Percentiles rank a stretch among this genome's conserved stretches.
phyloP scores from a whole-genome alignment of 306 rosid genomes.

The Cucumis hystrix region DNA sequence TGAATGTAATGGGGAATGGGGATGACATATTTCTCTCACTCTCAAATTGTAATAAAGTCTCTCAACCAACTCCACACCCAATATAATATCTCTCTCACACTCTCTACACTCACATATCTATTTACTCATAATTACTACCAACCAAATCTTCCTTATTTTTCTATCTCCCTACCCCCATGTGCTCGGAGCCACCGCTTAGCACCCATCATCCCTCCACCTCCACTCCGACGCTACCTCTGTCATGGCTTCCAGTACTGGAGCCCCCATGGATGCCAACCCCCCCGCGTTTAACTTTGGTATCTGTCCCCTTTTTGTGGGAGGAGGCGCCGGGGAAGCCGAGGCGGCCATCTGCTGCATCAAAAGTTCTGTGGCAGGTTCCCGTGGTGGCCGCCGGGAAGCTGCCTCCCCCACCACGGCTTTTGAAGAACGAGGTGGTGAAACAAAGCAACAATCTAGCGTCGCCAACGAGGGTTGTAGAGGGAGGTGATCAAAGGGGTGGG shows the following conservation, averaged over 20 bases:
- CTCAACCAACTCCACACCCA: not conserved
- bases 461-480: not conserved
- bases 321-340: slow-evolving; percentile 91
- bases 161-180: not conserved
- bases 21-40: not conserved
- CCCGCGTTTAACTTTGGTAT: slow-evolving; percentile 29
- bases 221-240: slow-evolving; percentile 25
- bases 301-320: slow-evolving; percentile 87
- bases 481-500: not conserved
- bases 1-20: too few relatives aligned
- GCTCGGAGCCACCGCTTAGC: not conserved
- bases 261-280: slow-evolving; percentile 27
- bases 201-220: not conserved
- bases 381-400: slow-evolving; percentile 11
- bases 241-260: slow-evolving; percentile 22
- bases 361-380: slow-evolving; percentile 9
- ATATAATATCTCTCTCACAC: not conserved
- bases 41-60: not conserved
- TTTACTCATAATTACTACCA: not conserved
- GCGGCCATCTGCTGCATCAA: slow-evolving; percentile 16
- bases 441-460: not conserved
- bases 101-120: not conserved
- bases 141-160: not conserved
- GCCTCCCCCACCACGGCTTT: slow-evolving; percentile 8
- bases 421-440: not conserved